phyloP scores from a whole-genome alignment of 2,329 filamentous ascomycete species.

The Scortechinia acanthostroma region DNA sequence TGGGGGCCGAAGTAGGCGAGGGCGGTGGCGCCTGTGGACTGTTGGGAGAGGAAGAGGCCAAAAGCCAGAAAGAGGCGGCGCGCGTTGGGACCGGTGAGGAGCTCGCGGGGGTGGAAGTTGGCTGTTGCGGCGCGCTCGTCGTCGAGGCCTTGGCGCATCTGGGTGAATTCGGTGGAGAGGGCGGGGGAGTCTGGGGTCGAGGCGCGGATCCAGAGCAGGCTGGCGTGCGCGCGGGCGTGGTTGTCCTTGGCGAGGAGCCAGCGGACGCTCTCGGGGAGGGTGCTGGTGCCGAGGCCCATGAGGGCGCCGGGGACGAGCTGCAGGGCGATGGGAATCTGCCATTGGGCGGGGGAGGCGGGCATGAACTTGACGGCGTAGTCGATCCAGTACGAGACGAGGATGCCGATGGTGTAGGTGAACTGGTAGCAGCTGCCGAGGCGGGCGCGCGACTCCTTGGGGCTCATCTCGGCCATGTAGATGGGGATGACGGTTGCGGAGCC shows the following conservation, averaged over 20 bases:
- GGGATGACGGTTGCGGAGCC: constrained; percentile 30
- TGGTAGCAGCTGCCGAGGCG: constrained; percentile 33
- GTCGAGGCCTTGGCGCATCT: not conserved
- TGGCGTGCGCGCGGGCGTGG: constrained; percentile 29
- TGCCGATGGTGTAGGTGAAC: constrained; percentile 32
- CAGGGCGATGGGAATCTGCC: constrained; percentile 38
- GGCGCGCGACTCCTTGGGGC: constrained; percentile 34
- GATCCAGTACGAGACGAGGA: constrained; percentile 31
- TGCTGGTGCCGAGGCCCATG: constrained; percentile 36
- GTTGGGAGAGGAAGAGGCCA: constrained; percentile 11
- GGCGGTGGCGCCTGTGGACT: constrained; percentile 40
- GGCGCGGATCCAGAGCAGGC: constrained; percentile 39
- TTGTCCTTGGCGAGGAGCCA: constrained; percentile 33
- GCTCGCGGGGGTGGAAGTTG: constrained; percentile 20
- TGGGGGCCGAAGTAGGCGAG: constrained; percentile 42
- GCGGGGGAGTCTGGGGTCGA: constrained; percentile 8
- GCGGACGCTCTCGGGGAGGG: constrained; percentile 35
- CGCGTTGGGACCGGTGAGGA: constrained; percentile 27
- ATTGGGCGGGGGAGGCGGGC: constrained; percentile 27
- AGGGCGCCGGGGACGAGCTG: constrained; percentile 37
- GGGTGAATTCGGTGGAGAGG: not conserved
- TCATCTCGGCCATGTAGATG: constrained; percentile 34
- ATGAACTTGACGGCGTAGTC: constrained; percentile 37
- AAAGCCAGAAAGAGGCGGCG: constrained; percentile 11
- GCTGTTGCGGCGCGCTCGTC: not conserved